phyloP scores from a whole-genome alignment of 2,329 filamentous ascomycete species.

The Scytalidium sp. region DNA sequence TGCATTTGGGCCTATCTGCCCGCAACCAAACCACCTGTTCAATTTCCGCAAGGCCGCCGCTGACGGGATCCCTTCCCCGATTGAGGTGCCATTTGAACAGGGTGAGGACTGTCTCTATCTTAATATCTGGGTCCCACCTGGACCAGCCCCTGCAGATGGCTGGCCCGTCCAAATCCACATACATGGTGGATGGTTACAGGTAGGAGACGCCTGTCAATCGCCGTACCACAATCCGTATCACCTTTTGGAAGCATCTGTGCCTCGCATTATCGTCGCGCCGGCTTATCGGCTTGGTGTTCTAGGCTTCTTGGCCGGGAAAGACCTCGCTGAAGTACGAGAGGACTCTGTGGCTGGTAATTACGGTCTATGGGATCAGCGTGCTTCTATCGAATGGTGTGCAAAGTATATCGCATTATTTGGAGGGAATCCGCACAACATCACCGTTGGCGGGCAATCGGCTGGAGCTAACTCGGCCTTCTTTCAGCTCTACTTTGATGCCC shows the following conservation, averaged over 20 bases:
- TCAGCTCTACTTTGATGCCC: conserved; percentile 13
- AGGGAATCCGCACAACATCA: conserved; percentile 43
- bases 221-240: conserved; percentile 38
- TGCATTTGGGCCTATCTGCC: conserved; percentile 34
- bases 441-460: conserved; percentile 39
- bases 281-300: conserved; percentile 48
- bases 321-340: conserved; percentile 27
- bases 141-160: not conserved
- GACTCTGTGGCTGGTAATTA: conserved; percentile 32
- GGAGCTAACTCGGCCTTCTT: conserved; percentile 36
- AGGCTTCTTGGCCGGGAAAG: conserved; percentile 43
- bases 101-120: conserved; percentile 49
- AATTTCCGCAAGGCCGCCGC: conserved; percentile 14
- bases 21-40: conserved; percentile 28
- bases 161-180: conserved; percentile 14
- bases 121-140: conserved; percentile 44
- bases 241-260: conserved; percentile 23
- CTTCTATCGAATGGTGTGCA: conserved; percentile 49
- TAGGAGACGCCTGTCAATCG: conserved; percentile 41
- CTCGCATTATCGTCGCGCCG: conserved; percentile 37
- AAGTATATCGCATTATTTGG: conserved; percentile 38
- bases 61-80: no score
- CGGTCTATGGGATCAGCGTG: conserved; percentile 45
- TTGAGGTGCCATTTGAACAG: no score
- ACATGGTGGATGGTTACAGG: conserved; percentile 47